Evolutionary conservation across 2,329 filamentous ascomycete genomes (phyloP).

Genomic region (Triangularia setosa): DNA sequence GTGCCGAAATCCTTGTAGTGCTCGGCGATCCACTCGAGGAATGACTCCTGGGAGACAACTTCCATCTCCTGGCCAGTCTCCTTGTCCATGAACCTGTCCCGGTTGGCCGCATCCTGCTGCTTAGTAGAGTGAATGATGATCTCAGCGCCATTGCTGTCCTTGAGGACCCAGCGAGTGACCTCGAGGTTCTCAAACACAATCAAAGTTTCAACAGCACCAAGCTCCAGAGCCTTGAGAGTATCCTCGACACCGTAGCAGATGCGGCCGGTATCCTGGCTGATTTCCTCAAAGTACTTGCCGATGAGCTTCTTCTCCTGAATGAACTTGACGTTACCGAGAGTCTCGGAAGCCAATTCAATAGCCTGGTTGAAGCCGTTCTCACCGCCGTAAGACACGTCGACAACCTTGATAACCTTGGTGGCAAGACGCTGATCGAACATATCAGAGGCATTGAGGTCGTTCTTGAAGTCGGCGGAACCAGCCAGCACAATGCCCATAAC

Average conservation of each 20-base stretch:
- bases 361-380: conserved; percentile 99
- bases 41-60: conserved; percentile 77
- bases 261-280: conserved; percentile 93
- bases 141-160: conserved; percentile 69
- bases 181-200: conserved; percentile 98
- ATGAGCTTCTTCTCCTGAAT: conserved; percentile 99
- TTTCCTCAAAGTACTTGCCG: conserved; percentile 98
- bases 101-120: conserved; percentile 68
- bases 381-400: conserved; percentile 97
- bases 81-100: conserved; percentile 89
- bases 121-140: conserved; percentile 85
- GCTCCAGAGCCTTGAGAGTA: conserved; percentile 92
- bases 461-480: conserved; percentile 99
- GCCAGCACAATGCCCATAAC: conserved; percentile 92
- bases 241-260: conserved; percentile 98
- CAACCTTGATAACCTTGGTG: conserved; percentile 97
- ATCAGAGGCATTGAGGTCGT: conserved; percentile 95
- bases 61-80: conserved; percentile 98
- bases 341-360: conserved; percentile 92
- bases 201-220: conserved; percentile 88
- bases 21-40: conserved; percentile 99
- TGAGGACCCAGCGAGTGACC: conserved; percentile 85
- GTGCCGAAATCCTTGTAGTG: conserved; percentile 98
- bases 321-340: conserved; percentile 98
- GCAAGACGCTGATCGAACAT: conserved; percentile 91